Evolutionary conservation across 768 basidiomycete genomes (phyloP), one percentile per base, ranked within the genome.

Genomic region (Hericium alpestre): DNA sequence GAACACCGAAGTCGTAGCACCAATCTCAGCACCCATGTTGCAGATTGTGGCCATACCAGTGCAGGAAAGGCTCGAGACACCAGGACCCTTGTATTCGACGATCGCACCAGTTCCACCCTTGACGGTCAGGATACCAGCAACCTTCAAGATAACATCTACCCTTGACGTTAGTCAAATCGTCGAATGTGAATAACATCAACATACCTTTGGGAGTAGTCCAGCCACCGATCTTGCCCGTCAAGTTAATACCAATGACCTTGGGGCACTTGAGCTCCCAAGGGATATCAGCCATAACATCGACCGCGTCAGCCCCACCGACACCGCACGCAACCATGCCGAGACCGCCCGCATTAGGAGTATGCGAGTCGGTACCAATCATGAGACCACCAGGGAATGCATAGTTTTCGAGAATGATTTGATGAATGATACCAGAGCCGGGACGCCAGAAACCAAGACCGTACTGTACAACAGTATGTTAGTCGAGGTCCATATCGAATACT

Each of bases 11-110:
- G 96, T 98, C 10, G 96, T 99, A 39, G 96, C 96, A 70, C 95
- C 95, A 66, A 98, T 97, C 74, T 99, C 95, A 64, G 95, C 95
- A 79, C 95, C 95, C 95, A 98, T 99, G 83, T 97, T 99, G 73
- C 95, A 97, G 67, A 99, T 95, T 20, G 95, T 98, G 54, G 92
- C 95, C 94, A 98, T 96, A 73, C 95, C 95, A 51, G 95, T 99
- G 81, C 89, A 92, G 51, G 93, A 96, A 59, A 99, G 82, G 38
- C 92, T 92, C 68, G 95, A 88, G 60, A 98, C 88, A 79, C 95
- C 95, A 67, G 93, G 73, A 62, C 95, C 95, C 64, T 78, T 85
- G 78, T 99, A 99, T 71, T 99, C 95, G 64, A 99, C 92, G 66
- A 99, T 97, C 56, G 95, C 93, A 64, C 95, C 95, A 65, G 95